Base-by-base conservation (phyloP, 805 yeast species). In the Starmerella sirachaensis region DNA sequence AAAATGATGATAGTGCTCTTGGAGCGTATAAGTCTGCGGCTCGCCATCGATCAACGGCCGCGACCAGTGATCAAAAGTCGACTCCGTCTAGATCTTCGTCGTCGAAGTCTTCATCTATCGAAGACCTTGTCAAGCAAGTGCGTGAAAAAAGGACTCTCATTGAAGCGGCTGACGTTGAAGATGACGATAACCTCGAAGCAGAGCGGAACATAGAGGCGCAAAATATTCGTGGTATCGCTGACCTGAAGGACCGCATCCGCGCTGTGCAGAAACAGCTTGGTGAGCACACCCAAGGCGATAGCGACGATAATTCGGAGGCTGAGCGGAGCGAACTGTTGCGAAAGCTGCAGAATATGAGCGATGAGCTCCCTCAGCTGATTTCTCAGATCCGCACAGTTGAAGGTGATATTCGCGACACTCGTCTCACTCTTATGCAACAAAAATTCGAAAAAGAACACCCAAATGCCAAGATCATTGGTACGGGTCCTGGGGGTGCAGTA, bases 401-500 rank as follows among this genome's bases (percentile, higher is more conserved):
- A 48, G 70, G 69, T 19, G 76, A 78, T 27, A 80, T 88, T 40
- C 69, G 80, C 12, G 60, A 63, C 18, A 70, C 78, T 1, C 82
- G 76, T 49, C 64, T 80, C 40, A 80, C 78, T 48, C 52, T 78
- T 12, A 74, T 70, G 55, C 74, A 77, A 49, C 57, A 69, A 25
- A 59, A 66, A 40, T 60, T 77, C 46, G 66, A 64, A 33, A 72
- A 68, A 48, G 73, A 72, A 45, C 70, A 80, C 51, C 94, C 95
- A 9, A 69, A 74, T 2, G 67, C 76, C 3, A 67, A 84, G 59
- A 68, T 78, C 33, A 64, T 67, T 19, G 96, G 95, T 4, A 72
- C 91, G 5, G 97, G 96, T 6, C 78, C 84, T 32, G 74, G 78
- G 52, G 96, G 96, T 21, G 74, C 74, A 42, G 71, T 84, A 7